Evolutionary conservation across 129 eudicot genomes (phyloP), one percentile per base, ranked within the genome.

Genomic region (Deinandra increscens): DNA sequence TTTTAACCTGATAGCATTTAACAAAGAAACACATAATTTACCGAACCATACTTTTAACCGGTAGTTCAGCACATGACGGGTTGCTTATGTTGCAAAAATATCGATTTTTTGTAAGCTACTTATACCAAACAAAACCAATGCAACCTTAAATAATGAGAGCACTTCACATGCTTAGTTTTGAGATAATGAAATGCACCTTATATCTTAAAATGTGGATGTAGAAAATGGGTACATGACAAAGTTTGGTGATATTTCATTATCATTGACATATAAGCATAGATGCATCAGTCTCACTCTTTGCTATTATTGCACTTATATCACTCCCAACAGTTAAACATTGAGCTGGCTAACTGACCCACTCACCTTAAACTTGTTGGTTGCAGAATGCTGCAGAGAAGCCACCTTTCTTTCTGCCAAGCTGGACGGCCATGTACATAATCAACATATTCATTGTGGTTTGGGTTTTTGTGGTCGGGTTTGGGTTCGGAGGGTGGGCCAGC

Each of bases 401-500:
- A 15, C 96, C 96, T 0, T 69, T 79, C 74, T 85, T 85, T 77
- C 68, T 88, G 31, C 88, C 88, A 51, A 88, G 86, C 82, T 88
- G 91, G 95, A 76, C 86, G 0, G 88, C 75, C 13, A 76, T 85
- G 84, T 88, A 85, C 78, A 71, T 71, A 13, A 51, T 85, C 74
- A 88, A 88, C 80, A 56, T 75, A 14, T 88, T 88, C 45, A 72
- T 88, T 0, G 91, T 88, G 10, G 78, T 73, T 20, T 88, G 96
- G 91, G 86, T 85, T 6, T 37, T 83, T 4, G 78, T 88, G 14
- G 74, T 88, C 17, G 95, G 95, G 34, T 88, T 88, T 65, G 88
- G 95, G 33, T 85, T 88, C 31, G 91, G 95, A 69, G 95, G 95
- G 39, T 87, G 95, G 94, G 95, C 95, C 26, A 87, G 95, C 65